Base-by-base conservation (phyloP, 208 protist genomes). In the Herpetomonas samuelpessoai region DNA sequence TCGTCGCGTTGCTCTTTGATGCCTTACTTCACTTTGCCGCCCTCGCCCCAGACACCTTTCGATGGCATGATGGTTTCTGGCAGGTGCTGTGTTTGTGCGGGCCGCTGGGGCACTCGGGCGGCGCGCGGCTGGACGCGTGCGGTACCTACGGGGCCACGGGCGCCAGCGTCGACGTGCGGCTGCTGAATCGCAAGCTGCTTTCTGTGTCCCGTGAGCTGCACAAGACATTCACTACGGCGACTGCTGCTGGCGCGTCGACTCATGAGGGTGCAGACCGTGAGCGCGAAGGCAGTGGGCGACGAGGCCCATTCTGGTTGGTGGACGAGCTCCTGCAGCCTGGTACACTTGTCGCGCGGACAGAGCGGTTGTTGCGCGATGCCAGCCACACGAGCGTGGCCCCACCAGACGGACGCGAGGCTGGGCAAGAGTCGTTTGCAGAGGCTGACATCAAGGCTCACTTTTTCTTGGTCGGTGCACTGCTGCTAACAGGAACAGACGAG, bases 31-130 rank as follows among this genome's bases (percentile, higher is more conserved):
- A 82, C 41, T 76, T 93, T 38, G 78, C 74, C 12, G 71, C 71
- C 2, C 68, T 90, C 19, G 62, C 86, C 30, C 65, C 80, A 2
- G 28, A 47, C 3, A 41, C 50, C 25, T 62, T 71, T 22, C 55
- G 71, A 26, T 10, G 41, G 16, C 55, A 68, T 38, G 24, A n/a
- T 18, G 57, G 24, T 16, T 90, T 86, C 46, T 91, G 87, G 84
- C 76, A 65, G 12, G 46, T 92, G 22, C 58, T 90, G 55, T 85
- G 82, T 52, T 52, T 86, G 31, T 95, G 84, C 63, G 88, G 88
- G 1, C 84, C 88, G 21, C 84, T 91, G 24, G 88, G 83, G 2
- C 62, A 79, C 47, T 75, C 71, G 21, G 84, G 81, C 38, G 88
- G 82, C 19, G 46, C 71, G 14, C 47, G 66, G 19, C 52, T 83